A percentile compares a stretch with the other conserved stretches of the same genome.
phyloP scores from a whole-genome alignment of 352 stramenopile genomes.

The Globisporangium splendens region DNA sequence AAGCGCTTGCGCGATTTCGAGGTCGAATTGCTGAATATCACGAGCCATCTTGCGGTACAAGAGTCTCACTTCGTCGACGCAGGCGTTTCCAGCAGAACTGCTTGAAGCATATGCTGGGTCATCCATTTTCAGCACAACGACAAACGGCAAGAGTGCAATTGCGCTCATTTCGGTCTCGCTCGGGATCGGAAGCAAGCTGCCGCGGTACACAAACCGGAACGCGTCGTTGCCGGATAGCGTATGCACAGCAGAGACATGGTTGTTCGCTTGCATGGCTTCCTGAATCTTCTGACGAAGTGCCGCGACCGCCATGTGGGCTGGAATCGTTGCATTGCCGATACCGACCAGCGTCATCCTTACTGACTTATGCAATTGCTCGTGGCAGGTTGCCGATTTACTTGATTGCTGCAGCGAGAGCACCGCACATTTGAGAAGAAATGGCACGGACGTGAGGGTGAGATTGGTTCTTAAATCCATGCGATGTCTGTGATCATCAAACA shows the following conservation, averaged over 20 bases:
- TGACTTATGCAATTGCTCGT: background rate
- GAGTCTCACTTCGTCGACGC: background rate
- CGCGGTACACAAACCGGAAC: constrained; percentile 30
- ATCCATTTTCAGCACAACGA: constrained; percentile 13
- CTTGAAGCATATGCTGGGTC: no score
- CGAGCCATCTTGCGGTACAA: background rate
- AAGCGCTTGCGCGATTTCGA: constrained; percentile 16
- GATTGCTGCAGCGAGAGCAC: constrained; percentile 2
- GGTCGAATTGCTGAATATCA: constrained; percentile 21
- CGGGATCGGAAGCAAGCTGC: constrained; percentile 15
- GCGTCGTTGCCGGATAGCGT: background rate
- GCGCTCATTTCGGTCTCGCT: constrained; percentile 20
- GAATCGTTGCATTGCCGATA: constrained; percentile 5
- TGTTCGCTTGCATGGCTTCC: background rate
- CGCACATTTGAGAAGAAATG: constrained; percentile 27
- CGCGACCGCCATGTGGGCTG: background rate
- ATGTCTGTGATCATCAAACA: constrained; percentile 19
- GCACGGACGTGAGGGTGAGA: background rate
- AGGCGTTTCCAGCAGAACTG: background rate
- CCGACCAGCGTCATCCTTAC: constrained; percentile 5
- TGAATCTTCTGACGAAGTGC: constrained; percentile 2
- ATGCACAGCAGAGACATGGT: no score
- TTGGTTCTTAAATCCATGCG: background rate
- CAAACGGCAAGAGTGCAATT: constrained; percentile 26
- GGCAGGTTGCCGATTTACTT: background rate